Evolutionary conservation across 2,329 filamentous ascomycete genomes (phyloP), one percentile per base, ranked within the genome.

Genomic region (Talaromyces sp.): DNA sequence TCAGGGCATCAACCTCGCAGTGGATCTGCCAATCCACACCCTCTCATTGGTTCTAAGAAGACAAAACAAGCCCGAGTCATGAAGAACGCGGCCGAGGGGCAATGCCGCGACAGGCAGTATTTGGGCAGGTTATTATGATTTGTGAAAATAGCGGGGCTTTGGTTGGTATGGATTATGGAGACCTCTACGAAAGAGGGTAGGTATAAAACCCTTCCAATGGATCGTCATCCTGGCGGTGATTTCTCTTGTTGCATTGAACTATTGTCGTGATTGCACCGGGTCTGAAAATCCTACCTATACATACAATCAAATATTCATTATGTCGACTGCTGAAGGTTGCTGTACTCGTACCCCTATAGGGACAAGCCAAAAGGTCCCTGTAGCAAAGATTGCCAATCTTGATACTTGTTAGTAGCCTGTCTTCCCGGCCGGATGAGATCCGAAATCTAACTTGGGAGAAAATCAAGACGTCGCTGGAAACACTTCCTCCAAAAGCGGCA

Each of bases 401-500:
- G 62, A 69, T 25, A 64, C 63, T 25, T 69, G 64, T 68, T 7
- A 58, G 61, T 33, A 35, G 40, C 1, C 7, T 35, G 33, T 11
- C 28, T 58, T 42, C 18, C 23, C 11, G 35, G 5, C 9, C n/a
- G 18, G 8, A 39, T 35, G 33, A 33, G n/a, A 28, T 62, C 21
- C 33, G 11, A 23, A 42, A 16, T 16, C 16, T 40, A 5, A 50
- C 25, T 35, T 14, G 2, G 11, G 11, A 23, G 21, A 16, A 31
- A 21, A 31, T 63, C 33, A 55, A 69, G 70, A 75, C 60, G 64
- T 66, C 8, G 63, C 69, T 77, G 82, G 86, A 65, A 76, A 81
- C 78, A 80, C 83, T 5, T 77, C 77, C 35, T 78, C 78, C 67
- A 76, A 82, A 33, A 81, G 81, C 28, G 88, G 83, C 58, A 80